Base-by-base conservation (phyloP, 1,284 basidiomycete genomes). In the Trametes sp. region DNA sequence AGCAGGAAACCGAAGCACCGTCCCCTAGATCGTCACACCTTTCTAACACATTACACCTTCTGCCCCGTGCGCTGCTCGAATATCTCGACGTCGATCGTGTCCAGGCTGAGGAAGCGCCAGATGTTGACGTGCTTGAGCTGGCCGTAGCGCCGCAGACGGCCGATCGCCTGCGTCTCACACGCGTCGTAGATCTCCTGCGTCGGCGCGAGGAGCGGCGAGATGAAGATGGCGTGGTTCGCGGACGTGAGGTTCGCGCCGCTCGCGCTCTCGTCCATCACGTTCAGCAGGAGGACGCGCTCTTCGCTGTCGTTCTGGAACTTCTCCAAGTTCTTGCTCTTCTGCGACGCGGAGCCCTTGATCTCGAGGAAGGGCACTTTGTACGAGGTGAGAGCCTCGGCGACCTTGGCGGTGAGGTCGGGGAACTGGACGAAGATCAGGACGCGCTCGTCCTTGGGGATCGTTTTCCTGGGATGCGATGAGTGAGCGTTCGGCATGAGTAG, bases 401-500 rank as follows among this genome's bases (percentile, higher is more conserved):
- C 93, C 76, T 97, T 98, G 73, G 88, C 87, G 82, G 92, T 93
- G 64, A 98, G 84, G 75, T 98, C 96, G 10, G 89, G 90, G 83
- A 97, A 98, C 72, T 98, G 96, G 14, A 97, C 92, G 76, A 98
- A 98, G 57, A 98, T 87, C 42, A 98, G 84, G 14, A 96, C 85
- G 2, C 94, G 89, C 69, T 98, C 94, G 16, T 88, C 80, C 68
- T 86, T 84, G 1, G 92, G 88, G 26, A 96, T 85, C 41, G 80
- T 75, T 57, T 86, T 84, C 72, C 91, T 94, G 69, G 41, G 56
- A 64, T 42, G 57, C 21, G 14, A 23, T 49, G 24, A 31, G 33
- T 44, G 35, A 33, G 41, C 14, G 24, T 41, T 49, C 23, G 5
- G 5, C 8, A 35, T 5, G 35, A 31, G 31, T 1, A 42, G 14